Evolutionary conservation across 2,329 filamentous ascomycete genomes (phyloP).

Genomic region (Alternaria gansuensis): DNA sequence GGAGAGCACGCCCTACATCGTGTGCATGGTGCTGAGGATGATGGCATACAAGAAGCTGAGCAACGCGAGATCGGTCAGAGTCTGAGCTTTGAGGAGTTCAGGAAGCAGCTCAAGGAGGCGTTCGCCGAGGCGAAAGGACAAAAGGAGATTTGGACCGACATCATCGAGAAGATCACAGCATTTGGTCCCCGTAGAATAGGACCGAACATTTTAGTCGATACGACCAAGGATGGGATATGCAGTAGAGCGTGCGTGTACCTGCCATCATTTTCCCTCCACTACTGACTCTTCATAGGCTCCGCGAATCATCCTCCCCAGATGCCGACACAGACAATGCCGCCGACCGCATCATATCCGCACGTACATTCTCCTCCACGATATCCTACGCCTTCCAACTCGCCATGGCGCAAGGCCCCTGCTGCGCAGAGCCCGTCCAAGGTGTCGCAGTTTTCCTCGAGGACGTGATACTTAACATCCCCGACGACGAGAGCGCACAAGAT

Average conservation of each 20-base stretch:
- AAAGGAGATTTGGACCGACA: conserved; percentile 77
- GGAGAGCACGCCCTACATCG: conserved; percentile 54
- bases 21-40: conserved; percentile 60
- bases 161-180: conserved; percentile 82
- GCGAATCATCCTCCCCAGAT: conserved; percentile 46
- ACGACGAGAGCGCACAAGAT: conserved; percentile 65
- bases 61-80: conserved; percentile 65
- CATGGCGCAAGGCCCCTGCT: conserved; percentile 86
- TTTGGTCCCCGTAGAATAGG: conserved; percentile 88
- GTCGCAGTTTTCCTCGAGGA: conserved; percentile 91
- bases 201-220: conserved; percentile 88
- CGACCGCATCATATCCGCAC: conserved; percentile 59
- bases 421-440: conserved; percentile 91
- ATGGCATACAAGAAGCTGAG: conserved; percentile 59
- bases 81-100: conserved; percentile 79
- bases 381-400: conserved; percentile 93
- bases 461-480: conserved; percentile 67
- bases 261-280: neutral
- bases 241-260: conserved; percentile 70
- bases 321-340: conserved; percentile 39
- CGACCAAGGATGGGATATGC: conserved; percentile 75
- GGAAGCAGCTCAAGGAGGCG: conserved; percentile 70
- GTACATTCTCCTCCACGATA: conserved; percentile 88
- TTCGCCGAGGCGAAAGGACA: conserved; percentile 78
- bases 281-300: conserved; percentile 37